These are phyloP conservation scores for Penicillium capsulatum DNA, from an alignment of 2,329 filamentous ascomycete genomes.

Conservation along the genomic window DNA sequence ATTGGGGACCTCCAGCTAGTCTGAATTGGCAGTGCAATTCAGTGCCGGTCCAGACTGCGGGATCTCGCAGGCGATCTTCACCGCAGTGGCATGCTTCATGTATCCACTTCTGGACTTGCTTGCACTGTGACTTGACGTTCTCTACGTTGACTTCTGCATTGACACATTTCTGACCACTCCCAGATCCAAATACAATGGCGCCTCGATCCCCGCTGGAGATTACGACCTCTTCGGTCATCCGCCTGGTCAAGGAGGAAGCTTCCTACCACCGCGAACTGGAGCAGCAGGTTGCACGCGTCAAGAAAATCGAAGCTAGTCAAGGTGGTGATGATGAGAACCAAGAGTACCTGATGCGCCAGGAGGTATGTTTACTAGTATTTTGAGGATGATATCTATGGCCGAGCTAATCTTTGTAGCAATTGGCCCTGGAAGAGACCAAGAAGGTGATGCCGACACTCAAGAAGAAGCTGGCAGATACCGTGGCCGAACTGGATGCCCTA, in stretches of 20 bases:
- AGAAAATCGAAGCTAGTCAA: slow-evolving; percentile 62
- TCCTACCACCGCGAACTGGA: slow-evolving; percentile 84
- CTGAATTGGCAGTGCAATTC: no score
- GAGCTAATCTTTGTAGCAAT: slow-evolving; percentile 51
- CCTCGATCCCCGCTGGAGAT: slow-evolving; percentile 80
- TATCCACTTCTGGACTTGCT: no score
- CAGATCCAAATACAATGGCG: slow-evolving; percentile 55
- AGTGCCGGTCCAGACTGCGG: no score
- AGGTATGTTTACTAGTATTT: slow-evolving; percentile 55
- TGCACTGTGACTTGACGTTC: no score
- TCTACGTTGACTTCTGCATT: not conserved
- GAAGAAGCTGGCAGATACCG: slow-evolving; percentile 65
- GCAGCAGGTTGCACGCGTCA: slow-evolving; percentile 67
- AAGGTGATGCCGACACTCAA: slow-evolving; percentile 71
- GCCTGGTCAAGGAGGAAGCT: slow-evolving; percentile 84
- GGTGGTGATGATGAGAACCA: slow-evolving; percentile 73
- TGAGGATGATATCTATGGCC: not conserved
- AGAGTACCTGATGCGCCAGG: slow-evolving; percentile 76
- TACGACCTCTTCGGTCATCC: slow-evolving; percentile 71
- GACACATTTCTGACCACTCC: slow-evolving; percentile 7
- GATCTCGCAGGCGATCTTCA: no score
- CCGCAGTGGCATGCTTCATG: no score
- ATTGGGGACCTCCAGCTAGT: no score
- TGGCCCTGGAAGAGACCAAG: slow-evolving; percentile 81
- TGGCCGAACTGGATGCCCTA: slow-evolving; percentile 69